phyloP scores from a whole-genome alignment of 2,329 filamentous ascomycete genomes.

The Colletotrichum lentis region DNA sequence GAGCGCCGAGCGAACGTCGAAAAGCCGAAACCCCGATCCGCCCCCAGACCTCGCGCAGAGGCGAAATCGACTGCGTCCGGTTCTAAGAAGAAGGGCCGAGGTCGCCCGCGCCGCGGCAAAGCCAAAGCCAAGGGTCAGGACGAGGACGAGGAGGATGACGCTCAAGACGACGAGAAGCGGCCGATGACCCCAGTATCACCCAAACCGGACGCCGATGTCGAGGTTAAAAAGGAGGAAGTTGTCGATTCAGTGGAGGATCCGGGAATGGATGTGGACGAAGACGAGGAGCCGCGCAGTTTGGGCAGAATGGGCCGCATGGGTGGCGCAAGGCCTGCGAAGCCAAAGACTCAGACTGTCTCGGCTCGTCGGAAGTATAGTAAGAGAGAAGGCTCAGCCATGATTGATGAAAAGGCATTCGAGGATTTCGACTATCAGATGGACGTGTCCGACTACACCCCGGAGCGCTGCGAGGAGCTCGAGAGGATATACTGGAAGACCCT shows the following conservation, averaged over 20 bases:
- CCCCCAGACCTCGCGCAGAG: constrained; percentile 45
- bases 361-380: constrained; percentile 87
- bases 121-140: constrained; percentile 49
- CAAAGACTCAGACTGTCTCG: constrained; percentile 78
- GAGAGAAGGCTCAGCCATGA: constrained; percentile 76
- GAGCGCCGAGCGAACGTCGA: constrained; percentile 74
- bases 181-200: constrained; percentile 36
- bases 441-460: constrained; percentile 85
- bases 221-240: constrained; percentile 45
- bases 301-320: constrained; percentile 56
- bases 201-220: constrained; percentile 49
- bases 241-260: constrained; percentile 62
- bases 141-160: constrained; percentile 50
- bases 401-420: constrained; percentile 91
- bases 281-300: constrained; percentile 50
- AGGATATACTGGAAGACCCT: constrained; percentile 97
- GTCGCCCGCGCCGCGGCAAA: constrained; percentile 51
- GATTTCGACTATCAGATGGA: constrained; percentile 91
- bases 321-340: constrained; percentile 59
- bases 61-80: constrained; percentile 43
- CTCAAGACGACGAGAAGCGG: constrained; percentile 38
- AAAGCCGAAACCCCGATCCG: constrained; percentile 55
- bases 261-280: constrained; percentile 46
- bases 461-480: constrained; percentile 94
- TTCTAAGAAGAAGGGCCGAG: constrained; percentile 53